A percentile compares a stretch with the other conserved stretches of the same genome.
phyloP scores from a whole-genome alignment of 345 rosid genomes.

The Heritiera littoralis region DNA sequence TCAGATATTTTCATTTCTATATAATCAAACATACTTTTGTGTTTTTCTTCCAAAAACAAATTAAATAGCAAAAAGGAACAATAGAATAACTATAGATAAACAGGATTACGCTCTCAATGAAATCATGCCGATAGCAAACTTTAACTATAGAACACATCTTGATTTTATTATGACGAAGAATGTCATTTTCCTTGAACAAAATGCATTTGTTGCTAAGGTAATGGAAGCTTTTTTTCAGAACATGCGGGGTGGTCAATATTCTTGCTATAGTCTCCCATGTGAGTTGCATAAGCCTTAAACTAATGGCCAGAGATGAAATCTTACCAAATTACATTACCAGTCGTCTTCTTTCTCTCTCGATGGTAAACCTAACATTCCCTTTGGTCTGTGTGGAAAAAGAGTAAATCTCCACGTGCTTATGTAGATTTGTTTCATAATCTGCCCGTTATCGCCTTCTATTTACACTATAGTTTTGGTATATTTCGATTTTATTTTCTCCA shows the following conservation, averaged over 20 bases:
- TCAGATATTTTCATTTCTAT: not conserved
- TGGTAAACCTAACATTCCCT: conserved; percentile 19
- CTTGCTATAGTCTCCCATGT: conserved; percentile 8
- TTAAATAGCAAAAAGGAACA: not conserved
- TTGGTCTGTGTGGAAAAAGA: not conserved
- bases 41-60: not conserved
- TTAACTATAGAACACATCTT: not conserved
- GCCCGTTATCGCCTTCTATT: not conserved
- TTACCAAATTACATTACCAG: not conserved
- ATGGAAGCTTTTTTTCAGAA: not conserved
- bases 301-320: conserved; percentile 11
- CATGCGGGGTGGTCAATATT: conserved; percentile 1
- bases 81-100: not conserved
- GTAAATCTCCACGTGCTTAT: conserved; percentile 2
- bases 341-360: conserved; percentile 8
- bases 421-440: not conserved
- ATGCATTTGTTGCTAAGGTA: not conserved
- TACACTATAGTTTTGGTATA: not conserved
- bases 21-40: not conserved
- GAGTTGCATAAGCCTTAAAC: conserved; percentile 21
- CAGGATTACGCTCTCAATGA: not conserved
- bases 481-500: not conserved
- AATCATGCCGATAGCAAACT: not conserved
- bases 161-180: not conserved
- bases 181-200: not conserved